Conservation (phyloP, 805 yeast species). For the Kluyveromyces wickerhamii region DNA sequence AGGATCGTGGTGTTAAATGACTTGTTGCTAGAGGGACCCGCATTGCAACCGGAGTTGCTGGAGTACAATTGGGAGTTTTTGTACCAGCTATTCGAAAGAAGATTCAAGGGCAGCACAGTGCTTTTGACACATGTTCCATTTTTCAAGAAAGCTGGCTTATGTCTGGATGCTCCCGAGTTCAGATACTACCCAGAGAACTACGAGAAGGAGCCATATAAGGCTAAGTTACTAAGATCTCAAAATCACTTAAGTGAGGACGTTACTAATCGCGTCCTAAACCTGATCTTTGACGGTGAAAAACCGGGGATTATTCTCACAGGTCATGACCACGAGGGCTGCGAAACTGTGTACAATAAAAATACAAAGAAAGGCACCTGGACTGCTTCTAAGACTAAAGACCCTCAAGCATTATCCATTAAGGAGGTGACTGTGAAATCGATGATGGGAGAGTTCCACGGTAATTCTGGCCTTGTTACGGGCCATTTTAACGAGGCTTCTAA, state of each 20-base stretch:
- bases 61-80: constrained; percentile 68
- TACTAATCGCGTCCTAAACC: constrained; percentile 57
- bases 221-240: constrained; percentile 69
- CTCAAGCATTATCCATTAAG: constrained; percentile 35
- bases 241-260: constrained; percentile 70
- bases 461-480: constrained; percentile 79
- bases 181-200: constrained; percentile 48
- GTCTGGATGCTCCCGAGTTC: constrained; percentile 79
- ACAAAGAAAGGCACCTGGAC: constrained; percentile 41
- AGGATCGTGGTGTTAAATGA: constrained; percentile 84
- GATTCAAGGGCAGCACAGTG: constrained; percentile 72
- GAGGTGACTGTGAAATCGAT: constrained; percentile 85
- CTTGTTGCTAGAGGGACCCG: constrained; percentile 83
- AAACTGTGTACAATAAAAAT: constrained; percentile 49
- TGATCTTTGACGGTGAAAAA: constrained; percentile 57
- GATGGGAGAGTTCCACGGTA: constrained; percentile 96
- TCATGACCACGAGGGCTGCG: constrained; percentile 95
- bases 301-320: constrained; percentile 86
- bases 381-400: constrained; percentile 39
- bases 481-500: constrained; percentile 38
- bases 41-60: constrained; percentile 62
- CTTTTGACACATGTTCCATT: constrained; percentile 86
- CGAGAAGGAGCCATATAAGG: constrained; percentile 56
- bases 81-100: constrained; percentile 43
- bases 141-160: constrained; percentile 71